These are phyloP conservation scores for Scytalidium sp. DNA, from an alignment of 2,329 filamentous ascomycete species.

Conservation along the genomic window DNA sequence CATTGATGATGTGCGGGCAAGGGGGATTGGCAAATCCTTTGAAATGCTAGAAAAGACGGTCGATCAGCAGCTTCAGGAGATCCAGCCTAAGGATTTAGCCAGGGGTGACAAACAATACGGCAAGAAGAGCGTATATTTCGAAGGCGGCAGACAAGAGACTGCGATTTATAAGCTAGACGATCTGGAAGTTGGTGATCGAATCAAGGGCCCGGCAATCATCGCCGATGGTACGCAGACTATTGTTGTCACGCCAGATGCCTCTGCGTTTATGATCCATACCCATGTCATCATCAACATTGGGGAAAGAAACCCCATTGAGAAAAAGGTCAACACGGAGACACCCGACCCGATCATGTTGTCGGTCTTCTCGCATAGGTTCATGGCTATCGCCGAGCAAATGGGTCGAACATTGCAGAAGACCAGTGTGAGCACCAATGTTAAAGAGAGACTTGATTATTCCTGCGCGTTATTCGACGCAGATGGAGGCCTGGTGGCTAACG, in stretches of 20 bases:
- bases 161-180: conserved; percentile 77
- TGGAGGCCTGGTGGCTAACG: conserved; percentile 72
- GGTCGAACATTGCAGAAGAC: conserved; percentile 75
- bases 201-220: conserved; percentile 78
- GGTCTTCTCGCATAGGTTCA: conserved; percentile 76
- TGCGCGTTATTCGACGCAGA: conserved; percentile 73
- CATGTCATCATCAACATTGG: conserved; percentile 76
- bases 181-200: conserved; percentile 64
- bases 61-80: conserved; percentile 71
- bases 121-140: too few species aligned
- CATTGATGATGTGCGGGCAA: conserved; percentile 79
- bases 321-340: too few species aligned
- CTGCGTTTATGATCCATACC: conserved; percentile 68
- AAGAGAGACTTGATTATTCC: conserved; percentile 76
- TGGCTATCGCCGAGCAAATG: conserved; percentile 82
- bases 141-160: too few species aligned
- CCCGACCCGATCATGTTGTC: conserved; percentile 73
- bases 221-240: conserved; percentile 88
- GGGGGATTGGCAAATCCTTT: conserved; percentile 85
- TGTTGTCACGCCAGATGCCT: conserved; percentile 74
- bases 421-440: conserved; percentile 72
- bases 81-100: conserved; percentile 43
- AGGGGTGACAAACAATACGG: conserved; percentile 33
- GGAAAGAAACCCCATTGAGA: too few species aligned
- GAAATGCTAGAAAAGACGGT: conserved; percentile 79